These are phyloP conservation scores for Heliophila coronopifolia DNA, from an alignment of 441 rosid genomes.

Conservation along the genomic window DNA sequence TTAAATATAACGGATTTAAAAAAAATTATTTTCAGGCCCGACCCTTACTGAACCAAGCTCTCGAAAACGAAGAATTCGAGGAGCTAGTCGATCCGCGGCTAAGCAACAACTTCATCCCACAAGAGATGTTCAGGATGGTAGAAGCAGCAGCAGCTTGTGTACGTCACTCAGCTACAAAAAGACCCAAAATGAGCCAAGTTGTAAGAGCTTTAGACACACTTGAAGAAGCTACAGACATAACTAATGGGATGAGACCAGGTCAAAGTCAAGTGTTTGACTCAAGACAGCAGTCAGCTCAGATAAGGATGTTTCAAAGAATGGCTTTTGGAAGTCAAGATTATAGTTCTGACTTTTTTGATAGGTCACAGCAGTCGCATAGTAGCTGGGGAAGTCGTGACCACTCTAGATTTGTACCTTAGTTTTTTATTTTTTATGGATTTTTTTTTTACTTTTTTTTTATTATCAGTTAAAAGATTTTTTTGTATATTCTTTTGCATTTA, in stretches of 20 bases:
- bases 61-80: slow-evolving; percentile 52
- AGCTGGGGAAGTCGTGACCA: slow-evolving; percentile 68
- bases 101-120: slow-evolving; percentile 41
- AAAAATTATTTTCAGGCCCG: slow-evolving; percentile 87
- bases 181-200: slow-evolving; percentile 93
- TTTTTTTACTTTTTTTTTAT: neutral
- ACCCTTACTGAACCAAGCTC: slow-evolving; percentile 62
- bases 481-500: slow-evolving; percentile 27
- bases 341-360: slow-evolving; percentile 58
- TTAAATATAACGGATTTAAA: too few species aligned
- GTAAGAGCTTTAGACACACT: slow-evolving; percentile 74
- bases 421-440: neutral
- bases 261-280: slow-evolving; percentile 74
- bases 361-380: slow-evolving; percentile 51
- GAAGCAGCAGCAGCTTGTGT: slow-evolving; percentile 86
- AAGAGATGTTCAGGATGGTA: slow-evolving; percentile 70
- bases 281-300: slow-evolving; percentile 77
- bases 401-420: slow-evolving; percentile 35
- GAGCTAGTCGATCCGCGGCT: slow-evolving; percentile 64
- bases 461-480: slow-evolving; percentile 8
- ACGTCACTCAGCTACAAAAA: slow-evolving; percentile 72
- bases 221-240: slow-evolving; percentile 58
- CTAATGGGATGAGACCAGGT: slow-evolving; percentile 87
- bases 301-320: slow-evolving; percentile 78
- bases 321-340: slow-evolving; percentile 83